These are phyloP conservation scores for Trichoderma erinaceum DNA, from an alignment of 495 filamentous ascomycete genomes.

Conservation along the genomic window DNA sequence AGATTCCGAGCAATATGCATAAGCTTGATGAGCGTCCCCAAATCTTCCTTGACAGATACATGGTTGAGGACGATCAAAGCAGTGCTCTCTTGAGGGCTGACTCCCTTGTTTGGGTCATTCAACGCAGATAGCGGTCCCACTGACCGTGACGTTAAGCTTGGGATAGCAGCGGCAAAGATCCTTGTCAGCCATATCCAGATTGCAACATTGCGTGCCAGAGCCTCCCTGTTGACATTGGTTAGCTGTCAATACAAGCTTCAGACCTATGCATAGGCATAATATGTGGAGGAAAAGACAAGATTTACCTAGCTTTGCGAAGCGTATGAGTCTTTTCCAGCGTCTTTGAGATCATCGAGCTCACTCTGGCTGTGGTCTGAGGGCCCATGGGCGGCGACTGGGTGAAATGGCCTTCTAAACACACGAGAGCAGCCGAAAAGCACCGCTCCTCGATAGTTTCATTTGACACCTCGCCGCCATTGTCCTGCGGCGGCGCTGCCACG, in stretches of 20 bases:
- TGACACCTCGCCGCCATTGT: conserved; percentile 20
- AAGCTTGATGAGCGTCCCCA: conserved; percentile 77
- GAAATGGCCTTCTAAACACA: conserved; percentile 51
- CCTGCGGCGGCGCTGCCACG: background rate
- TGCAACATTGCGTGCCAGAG: conserved; percentile 51
- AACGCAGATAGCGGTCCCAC: conserved; percentile 31
- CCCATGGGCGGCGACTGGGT: conserved; percentile 43
- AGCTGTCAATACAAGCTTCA: too few species aligned
- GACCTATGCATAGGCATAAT: background rate
- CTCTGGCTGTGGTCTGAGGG: conserved; percentile 40
- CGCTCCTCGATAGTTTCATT: conserved; percentile 53
- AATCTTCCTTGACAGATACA: conserved; percentile 65
- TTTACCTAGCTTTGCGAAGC: conserved; percentile 47
- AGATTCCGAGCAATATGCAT: conserved; percentile 81
- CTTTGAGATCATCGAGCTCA: conserved; percentile 44
- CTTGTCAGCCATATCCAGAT: conserved; percentile 62
- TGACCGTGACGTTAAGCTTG: conserved; percentile 31
- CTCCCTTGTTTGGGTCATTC: conserved; percentile 43
- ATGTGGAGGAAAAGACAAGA: background rate
- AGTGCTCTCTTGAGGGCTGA: conserved; percentile 52
- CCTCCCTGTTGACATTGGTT: conserved; percentile 37
- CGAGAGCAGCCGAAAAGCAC: conserved; percentile 45
- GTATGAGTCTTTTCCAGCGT: conserved; percentile 50
- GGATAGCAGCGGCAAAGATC: conserved; percentile 34
- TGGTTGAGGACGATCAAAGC: conserved; percentile 77